Evolutionary conservation across 305 asterid genomes (phyloP), one percentile per base, ranked within the genome.

Genomic region (Ilex paraguariensis): DNA sequence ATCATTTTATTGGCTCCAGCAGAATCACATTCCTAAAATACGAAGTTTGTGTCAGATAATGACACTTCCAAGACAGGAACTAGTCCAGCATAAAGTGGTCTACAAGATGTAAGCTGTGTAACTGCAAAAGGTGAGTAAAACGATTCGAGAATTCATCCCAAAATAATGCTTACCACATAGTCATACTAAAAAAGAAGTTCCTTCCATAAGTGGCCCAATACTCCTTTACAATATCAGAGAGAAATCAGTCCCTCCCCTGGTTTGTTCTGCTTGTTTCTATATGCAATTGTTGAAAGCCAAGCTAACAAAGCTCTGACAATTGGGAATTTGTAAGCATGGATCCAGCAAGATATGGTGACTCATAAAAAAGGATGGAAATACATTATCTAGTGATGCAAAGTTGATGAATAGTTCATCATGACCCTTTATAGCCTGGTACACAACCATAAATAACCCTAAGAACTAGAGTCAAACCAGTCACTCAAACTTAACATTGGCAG

Each of bases 191-290:
- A 66, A 93, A 93, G 86, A 85, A 87, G 67, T 90, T 93, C 71
- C 99, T 80, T 40, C 99, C 97, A 17, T 90, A 90, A 65, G 87
- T 82, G 65, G 97, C 97, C 99, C 95, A 93, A 59, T 93, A 91
- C 77, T 80, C 87, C 54, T 68, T 77, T 70, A 90, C 99, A 56
- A 93, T 87, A 75, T 86, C 95, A 60, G 95, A 72, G 51, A n/a
- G 95, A 90, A 74, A 86, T 81, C 77, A 93, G 68, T 60, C 78
- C 70, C 70, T 87, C 99, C 70, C 96, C 99, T 1, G 85, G 75
- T 64, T 76, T 86, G 76, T 68, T 86, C 73, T 82, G 87, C 86
- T 83, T 93, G 88, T 90, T 93, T 63, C 75, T 79, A 58, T 66
- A 79, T 52, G 99, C 95, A 72, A 93, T 64, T 68, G 87, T 90